phyloP scores from a whole-genome alignment of 108 stramenopile genomes.

The Fragilaria crotonensis region DNA sequence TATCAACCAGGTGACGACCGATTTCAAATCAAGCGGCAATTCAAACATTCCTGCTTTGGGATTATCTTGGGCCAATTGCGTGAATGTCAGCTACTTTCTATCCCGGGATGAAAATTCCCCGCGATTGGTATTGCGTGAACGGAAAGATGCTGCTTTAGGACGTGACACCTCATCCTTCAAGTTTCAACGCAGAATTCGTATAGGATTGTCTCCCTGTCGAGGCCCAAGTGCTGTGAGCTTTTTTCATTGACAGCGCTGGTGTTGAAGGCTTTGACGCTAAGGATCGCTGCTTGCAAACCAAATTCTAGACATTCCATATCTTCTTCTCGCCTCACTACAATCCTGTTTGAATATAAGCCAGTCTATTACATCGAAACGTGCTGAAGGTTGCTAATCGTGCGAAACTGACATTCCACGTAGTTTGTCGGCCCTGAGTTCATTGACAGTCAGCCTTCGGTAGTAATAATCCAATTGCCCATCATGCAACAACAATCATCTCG shows the following conservation, averaged over 20 bases:
- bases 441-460: slow-evolving; percentile 20
- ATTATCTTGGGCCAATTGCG: slow-evolving; percentile 63
- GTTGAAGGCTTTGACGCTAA: too few species aligned
- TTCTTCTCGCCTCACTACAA: too few species aligned
- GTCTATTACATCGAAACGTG: neutral
- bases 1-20: slow-evolving; percentile 56
- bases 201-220: too few species aligned
- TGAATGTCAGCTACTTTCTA: slow-evolving; percentile 44
- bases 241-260: too few species aligned
- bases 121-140: too few species aligned
- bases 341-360: neutral
- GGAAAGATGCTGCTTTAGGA: too few species aligned
- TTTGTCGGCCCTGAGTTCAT: slow-evolving; percentile 24
- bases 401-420: slow-evolving; percentile 31
- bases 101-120: too few species aligned
- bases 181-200: too few species aligned
- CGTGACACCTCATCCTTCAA: too few species aligned
- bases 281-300: too few species aligned
- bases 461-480: slow-evolving; percentile 88
- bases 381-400: slow-evolving; percentile 2
- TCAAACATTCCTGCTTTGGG: slow-evolving; percentile 56
- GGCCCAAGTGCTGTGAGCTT: too few species aligned
- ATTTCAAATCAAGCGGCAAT: slow-evolving; percentile 2
- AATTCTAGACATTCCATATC: too few species aligned
- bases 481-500: slow-evolving; percentile 84